Base-by-base conservation (phyloP, 2,329 filamentous ascomycete species). In the Biscogniauxia mediterranea region DNA sequence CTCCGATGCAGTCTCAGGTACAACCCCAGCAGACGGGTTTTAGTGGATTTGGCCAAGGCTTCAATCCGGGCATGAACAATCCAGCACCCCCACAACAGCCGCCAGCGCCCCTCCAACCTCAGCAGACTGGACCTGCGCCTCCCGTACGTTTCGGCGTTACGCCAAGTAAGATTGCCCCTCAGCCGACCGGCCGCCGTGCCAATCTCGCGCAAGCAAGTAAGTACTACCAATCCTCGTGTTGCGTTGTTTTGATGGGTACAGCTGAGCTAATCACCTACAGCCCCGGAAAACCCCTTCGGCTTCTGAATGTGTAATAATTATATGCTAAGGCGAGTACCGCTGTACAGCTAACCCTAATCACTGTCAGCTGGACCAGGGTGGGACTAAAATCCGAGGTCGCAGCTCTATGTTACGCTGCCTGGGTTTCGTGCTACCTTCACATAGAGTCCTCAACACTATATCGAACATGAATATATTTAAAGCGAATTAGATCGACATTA, bases 181-280 rank as follows among this genome's bases (percentile, higher is more conserved):
- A 98, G 79, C 85, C 92, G 26, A 99, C 95, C 6, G 95, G 95
- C 66, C 83, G 90, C 70, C 88, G 91, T 80, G 95, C 95, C 60
- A 97, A 98, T 75, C 83, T 99, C 68, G 84, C 91, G 57, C 91
- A 96, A 86, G 95, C 95, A 72, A 99, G 94, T 98, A 89, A 90
- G 94, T 93, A 61, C 32, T 93, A 61, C 32, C 21, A 5, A 17
- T 53, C n/a, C 23, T 23, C 32, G 55, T 26, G 11, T 32, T n/a
- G 42, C 21, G 15, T 3, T 11, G 5, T 55, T 5, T 54, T 66
- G 73, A 52, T 23, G 54, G 74, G 60, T 38, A n/a, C 1, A 52
- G 52, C 56, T 26, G 28, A 63, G 42, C 69, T 69, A 62, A 71
- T 55, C 25, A 21, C 21, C 15, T 52, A 17, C 46, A 84, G 82